A percentile compares a stretch with the other conserved stretches of the same genome.
Conservation (phyloP, 1,284 basidiomycete genomes). For the Pholiota adiposa region DNA sequence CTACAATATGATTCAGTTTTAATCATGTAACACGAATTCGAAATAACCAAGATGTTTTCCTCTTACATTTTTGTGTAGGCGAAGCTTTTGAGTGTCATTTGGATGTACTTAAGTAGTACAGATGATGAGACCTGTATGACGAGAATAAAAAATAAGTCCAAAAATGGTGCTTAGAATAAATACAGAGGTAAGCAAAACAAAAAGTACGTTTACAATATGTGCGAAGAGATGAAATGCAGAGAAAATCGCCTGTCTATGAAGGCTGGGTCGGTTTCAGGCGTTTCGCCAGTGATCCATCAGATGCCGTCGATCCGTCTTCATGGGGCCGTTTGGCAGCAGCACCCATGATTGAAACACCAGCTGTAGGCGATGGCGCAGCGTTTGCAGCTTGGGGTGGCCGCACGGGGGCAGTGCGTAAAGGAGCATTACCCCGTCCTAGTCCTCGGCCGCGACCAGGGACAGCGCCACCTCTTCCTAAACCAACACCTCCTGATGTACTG, state of each 20-base stretch:
- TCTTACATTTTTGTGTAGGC: too few relatives aligned
- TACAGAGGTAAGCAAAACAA: conserved; percentile 11
- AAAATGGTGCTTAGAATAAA: not conserved
- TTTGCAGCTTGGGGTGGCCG: conserved; percentile 23
- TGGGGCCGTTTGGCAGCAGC: conserved; percentile 70
- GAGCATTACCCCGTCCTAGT: conserved; percentile 42
- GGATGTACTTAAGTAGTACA: conserved; percentile 3
- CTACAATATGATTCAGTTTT: too few relatives aligned
- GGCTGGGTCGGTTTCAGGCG: conserved; percentile 62
- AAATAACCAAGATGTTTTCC: too few relatives aligned
- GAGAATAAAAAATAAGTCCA: not conserved
- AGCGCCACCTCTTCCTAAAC: conserved; percentile 35
- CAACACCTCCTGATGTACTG: conserved; percentile 22
- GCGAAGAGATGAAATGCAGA: not conserved
- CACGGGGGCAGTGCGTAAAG: conserved; percentile 30
- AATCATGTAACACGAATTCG: too few relatives aligned
- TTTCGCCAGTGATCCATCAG: conserved; percentile 69
- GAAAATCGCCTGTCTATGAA: not conserved
- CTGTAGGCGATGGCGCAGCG: conserved; percentile 27
- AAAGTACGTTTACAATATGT: conserved; percentile 10
- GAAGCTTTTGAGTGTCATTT: too few relatives aligned
- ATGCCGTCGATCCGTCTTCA: conserved; percentile 51
- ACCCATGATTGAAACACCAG: conserved; percentile 65
- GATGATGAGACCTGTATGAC: not conserved
- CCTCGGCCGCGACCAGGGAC: conserved; percentile 41